These are phyloP conservation scores for Barnettozyma hawaiiensis DNA, from an alignment of 1,139 yeast genomes.

Conservation along the genomic window DNA sequence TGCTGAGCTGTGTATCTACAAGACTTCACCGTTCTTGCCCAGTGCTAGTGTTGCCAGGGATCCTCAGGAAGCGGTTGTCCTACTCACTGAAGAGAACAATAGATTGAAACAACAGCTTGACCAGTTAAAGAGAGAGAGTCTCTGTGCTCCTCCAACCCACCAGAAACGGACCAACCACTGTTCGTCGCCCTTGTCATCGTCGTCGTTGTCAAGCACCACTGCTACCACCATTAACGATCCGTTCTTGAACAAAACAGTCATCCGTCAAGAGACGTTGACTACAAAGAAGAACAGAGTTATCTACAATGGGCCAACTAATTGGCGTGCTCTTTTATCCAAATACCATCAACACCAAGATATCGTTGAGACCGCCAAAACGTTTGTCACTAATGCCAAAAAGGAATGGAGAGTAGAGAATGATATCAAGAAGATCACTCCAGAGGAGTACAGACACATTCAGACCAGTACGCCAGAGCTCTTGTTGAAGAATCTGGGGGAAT, in stretches of 20 bases:
- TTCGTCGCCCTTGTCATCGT: too few relatives aligned
- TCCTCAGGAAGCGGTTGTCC: constrained; percentile 12
- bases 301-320: constrained; percentile 23
- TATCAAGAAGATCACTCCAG: constrained; percentile 11
- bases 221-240: too few relatives aligned
- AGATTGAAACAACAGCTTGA: constrained; percentile 15
- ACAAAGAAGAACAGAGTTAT: constrained; percentile 14
- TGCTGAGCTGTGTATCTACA: constrained; percentile 24
- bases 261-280: constrained; percentile 3
- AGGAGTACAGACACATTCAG: constrained; percentile 12
- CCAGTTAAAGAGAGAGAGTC: constrained; percentile 8
- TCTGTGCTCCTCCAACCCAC: neutral
- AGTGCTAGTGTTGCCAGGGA: constrained; percentile 7
- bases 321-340: constrained; percentile 18
- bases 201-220: too few relatives aligned
- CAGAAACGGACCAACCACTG: neutral
- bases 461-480: constrained; percentile 14
- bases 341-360: constrained; percentile 11
- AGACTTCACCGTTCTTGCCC: constrained; percentile 22
- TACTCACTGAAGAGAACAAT: constrained; percentile 16
- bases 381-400: constrained; percentile 18
- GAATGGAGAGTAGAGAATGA: constrained; percentile 20
- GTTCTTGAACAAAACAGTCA: constrained; percentile 1
- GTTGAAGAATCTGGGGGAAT: constrained; percentile 16
- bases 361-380: constrained; percentile 11